Percentiles rank a stretch among this genome's conserved stretches.
Evolutionary conservation across 2,329 filamentous ascomycete species (phyloP).

Genomic region (Apiospora marii): DNA sequence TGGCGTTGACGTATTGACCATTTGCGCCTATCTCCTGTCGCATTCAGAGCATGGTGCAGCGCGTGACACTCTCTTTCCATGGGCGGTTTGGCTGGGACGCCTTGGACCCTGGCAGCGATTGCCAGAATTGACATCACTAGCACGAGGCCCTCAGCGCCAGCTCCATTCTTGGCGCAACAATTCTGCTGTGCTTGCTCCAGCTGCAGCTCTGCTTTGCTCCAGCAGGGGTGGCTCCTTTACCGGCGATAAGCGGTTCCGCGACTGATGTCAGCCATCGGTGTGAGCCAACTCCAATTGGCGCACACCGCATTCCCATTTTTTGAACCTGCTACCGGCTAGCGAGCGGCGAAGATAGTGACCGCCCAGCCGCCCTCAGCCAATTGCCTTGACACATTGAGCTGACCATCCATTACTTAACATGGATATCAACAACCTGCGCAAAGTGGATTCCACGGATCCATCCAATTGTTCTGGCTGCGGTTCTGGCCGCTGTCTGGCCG

Average conservation of each 20-base stretch:
- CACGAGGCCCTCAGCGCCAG: not conserved
- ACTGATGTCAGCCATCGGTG: slow-evolving; percentile 1
- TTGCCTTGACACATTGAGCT: slow-evolving; percentile 15
- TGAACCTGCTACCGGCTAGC: not conserved
- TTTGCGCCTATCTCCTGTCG: not conserved
- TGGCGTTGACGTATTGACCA: not conserved
- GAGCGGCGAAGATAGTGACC: slow-evolving; percentile 11
- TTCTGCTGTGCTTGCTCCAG: no score
- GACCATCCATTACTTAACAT: not conserved
- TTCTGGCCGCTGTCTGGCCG: not conserved
- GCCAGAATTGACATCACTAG: not conserved
- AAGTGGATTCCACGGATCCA: not conserved
- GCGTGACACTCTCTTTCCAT: not conserved
- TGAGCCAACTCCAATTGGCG: not conserved
- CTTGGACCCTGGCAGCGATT: not conserved
- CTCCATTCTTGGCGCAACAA: not conserved
- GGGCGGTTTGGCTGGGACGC: not conserved
- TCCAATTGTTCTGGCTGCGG: slow-evolving; percentile 1
- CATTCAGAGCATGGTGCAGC: slow-evolving; percentile 10
- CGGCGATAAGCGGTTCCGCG: slow-evolving; percentile 6
- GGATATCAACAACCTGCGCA: not conserved
- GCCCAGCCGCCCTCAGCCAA: not conserved
- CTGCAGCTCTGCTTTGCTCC: not conserved
- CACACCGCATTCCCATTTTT: slow-evolving; percentile 5
- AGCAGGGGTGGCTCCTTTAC: slow-evolving; percentile 12